A percentile compares a stretch with the other conserved stretches of the same genome.
Conservation (phyloP, 164 flowering plant genomes). For the Magnolia kwangsiensis region DNA sequence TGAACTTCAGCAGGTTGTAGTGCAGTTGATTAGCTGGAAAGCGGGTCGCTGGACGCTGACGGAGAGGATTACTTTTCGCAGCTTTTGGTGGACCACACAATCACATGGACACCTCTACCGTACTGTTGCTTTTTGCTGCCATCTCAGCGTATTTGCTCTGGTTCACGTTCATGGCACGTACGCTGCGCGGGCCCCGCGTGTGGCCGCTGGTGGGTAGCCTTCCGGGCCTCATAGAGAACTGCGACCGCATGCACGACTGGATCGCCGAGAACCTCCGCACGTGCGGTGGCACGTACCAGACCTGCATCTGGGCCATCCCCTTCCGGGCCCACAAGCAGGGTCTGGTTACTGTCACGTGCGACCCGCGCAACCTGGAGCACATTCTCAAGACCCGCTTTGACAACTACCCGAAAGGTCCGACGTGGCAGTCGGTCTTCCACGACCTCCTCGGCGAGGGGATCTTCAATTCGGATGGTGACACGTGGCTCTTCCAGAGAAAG, state of each 20-base stretch:
- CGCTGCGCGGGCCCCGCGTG: slow-evolving; percentile 51
- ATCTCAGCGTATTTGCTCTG: slow-evolving; percentile 42
- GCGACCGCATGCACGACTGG: slow-evolving; percentile 63
- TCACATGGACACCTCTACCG: slow-evolving; percentile 37
- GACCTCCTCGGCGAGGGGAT: slow-evolving; percentile 65
- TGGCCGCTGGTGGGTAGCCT: slow-evolving; percentile 73
- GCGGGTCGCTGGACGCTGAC: background rate
- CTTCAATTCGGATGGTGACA: slow-evolving; percentile 71
- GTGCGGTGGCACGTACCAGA: slow-evolving; percentile 65
- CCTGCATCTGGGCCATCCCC: slow-evolving; percentile 54
- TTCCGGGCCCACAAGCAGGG: slow-evolving; percentile 53
- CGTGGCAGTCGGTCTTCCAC: slow-evolving; percentile 65
- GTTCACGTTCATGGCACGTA: slow-evolving; percentile 36
- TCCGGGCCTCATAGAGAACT: slow-evolving; percentile 52
- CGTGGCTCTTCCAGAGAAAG: slow-evolving; percentile 66
- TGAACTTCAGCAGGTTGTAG: background rate
- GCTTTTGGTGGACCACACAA: background rate
- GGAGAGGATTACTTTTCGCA: background rate
- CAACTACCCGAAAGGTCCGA: slow-evolving; percentile 68
- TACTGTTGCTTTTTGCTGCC: slow-evolving; percentile 21
- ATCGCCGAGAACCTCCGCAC: slow-evolving; percentile 61
- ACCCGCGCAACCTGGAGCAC: slow-evolving; percentile 63
- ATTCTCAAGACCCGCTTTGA: slow-evolving; percentile 52
- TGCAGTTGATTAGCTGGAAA: background rate
- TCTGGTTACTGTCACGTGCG: slow-evolving; percentile 68